Evolutionary conservation across 2,329 filamentous ascomycete species (phyloP).

Genomic region (Diaporthe nobilis): DNA sequence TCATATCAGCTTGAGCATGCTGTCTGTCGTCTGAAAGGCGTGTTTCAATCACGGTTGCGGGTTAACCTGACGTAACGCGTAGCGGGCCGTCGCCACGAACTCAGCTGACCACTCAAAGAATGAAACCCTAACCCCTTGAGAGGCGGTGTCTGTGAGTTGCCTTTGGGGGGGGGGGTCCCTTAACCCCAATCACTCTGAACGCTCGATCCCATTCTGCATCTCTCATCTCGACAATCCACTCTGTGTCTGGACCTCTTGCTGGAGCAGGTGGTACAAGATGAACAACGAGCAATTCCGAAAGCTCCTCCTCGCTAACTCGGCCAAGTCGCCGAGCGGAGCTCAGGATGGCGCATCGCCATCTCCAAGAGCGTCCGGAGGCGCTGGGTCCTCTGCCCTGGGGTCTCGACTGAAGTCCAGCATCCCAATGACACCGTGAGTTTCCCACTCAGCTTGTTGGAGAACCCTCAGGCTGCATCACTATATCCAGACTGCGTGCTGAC

Average conservation of each 20-base stretch:
- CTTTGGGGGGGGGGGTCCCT: background rate
- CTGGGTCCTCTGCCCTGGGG: constrained; percentile 69
- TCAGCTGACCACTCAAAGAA: constrained; percentile 21
- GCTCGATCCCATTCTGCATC: background rate
- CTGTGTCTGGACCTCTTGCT: background rate
- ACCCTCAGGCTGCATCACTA: background rate
- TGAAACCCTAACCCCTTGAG: background rate
- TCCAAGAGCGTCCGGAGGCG: constrained; percentile 46
- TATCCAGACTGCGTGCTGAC: constrained; percentile 7
- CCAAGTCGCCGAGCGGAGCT: constrained; percentile 54
- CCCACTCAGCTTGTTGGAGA: background rate
- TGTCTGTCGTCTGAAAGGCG: constrained; percentile 15
- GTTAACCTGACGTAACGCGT: constrained; percentile 27
- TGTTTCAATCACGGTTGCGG: background rate
- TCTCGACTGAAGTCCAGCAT: constrained; percentile 85
- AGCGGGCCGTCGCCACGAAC: constrained; percentile 11
- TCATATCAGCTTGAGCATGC: constrained; percentile 17
- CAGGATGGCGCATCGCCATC: constrained; percentile 62
- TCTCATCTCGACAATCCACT: background rate
- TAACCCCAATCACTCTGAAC: background rate
- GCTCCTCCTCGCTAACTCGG: constrained; percentile 71
- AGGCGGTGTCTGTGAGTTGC: too few species aligned
- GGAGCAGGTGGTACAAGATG: constrained; percentile 68
- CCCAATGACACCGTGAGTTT: constrained; percentile 90
- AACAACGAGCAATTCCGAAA: constrained; percentile 96